Base-by-base conservation (phyloP, 2,329 filamentous ascomycete genomes). In the Elsinoe perseae region DNA sequence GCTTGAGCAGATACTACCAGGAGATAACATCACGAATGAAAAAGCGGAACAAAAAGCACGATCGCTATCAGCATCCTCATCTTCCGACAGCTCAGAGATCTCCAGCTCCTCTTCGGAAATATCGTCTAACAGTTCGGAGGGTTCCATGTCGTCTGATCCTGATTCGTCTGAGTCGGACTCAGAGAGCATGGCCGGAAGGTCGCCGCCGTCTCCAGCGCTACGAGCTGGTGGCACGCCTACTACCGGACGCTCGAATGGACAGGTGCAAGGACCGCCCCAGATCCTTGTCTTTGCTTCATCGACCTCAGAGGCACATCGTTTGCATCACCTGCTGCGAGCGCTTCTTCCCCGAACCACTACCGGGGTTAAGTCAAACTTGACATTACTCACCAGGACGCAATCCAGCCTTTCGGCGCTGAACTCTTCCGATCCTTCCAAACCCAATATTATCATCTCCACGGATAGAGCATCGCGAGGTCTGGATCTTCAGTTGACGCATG, bases 391-490 rank as follows among this genome's bases (percentile, higher is more conserved):
- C 12, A 91, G 88, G 18, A 87, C 87, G 0, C 1, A 81, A 84
- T 12, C 77, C 80, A 43, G 23, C 27, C 16, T 42, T 8, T 23
- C 42, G 18, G 27, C 27, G 9, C 12, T 84, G 87, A 14, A 80
- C 82, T 58, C 84, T 82, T 64, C 83, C 85, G 0, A 32, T 48
- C 27, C 28, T 6, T 32, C 75, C 91, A 21, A 77, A 78, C 23
- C 78, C 80, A 23, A 83, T 84, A 82, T 95, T 46, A 81, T 97
- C 42, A 85, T 97, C 44, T 90, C 91, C 0, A 95, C 93, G 0
- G 92, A 97, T 68, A 85, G 95, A n/a, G 89, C 93, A 1, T 89
- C 90, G 1, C 87, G 92, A 61, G 93, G 92, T 64, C 83, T 97
- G 23, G 92, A 97, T 69, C 54, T 61, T 12, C 81, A 83, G 0